Evolutionary conservation across 1,284 basidiomycete genomes (phyloP).

Genomic region (Rhizopogon hawkerae): DNA sequence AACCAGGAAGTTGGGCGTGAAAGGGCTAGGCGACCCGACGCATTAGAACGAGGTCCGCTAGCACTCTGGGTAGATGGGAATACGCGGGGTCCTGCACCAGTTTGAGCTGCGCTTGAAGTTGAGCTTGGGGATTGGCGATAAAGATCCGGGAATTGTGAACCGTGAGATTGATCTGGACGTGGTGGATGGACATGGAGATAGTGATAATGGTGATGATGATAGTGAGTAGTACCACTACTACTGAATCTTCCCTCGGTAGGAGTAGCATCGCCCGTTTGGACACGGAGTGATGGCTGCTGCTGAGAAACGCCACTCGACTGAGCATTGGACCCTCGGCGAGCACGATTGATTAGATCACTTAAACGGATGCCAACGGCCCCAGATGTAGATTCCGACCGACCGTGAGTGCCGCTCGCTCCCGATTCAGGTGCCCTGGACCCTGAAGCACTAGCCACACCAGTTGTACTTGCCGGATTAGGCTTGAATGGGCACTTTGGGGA

Average conservation of each 20-base stretch:
- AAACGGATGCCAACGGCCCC: background rate
- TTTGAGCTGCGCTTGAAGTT: background rate
- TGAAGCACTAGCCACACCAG: background rate
- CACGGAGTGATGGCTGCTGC: background rate
- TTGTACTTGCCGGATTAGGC: background rate
- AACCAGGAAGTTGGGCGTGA: conserved; percentile 1
- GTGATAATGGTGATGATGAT: background rate
- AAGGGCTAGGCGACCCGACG: background rate
- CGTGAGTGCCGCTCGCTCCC: background rate
- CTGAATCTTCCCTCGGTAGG: background rate
- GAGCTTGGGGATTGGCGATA: background rate
- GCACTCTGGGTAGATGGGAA: background rate
- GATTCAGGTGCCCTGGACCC: background rate
- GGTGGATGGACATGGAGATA: conserved; percentile 1
- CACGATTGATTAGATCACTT: background rate
- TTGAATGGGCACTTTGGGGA: conserved; percentile 13
- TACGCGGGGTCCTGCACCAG: background rate
- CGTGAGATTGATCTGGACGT: background rate
- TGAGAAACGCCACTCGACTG: background rate
- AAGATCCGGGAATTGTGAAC: background rate
- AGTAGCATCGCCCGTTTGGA: background rate
- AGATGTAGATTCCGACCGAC: background rate
- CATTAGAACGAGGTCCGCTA: background rate
- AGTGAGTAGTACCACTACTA: background rate
- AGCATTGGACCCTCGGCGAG: background rate